phyloP scores from a whole-genome alignment of 164 flowering plant species.

The Tinospora cordifolia region DNA sequence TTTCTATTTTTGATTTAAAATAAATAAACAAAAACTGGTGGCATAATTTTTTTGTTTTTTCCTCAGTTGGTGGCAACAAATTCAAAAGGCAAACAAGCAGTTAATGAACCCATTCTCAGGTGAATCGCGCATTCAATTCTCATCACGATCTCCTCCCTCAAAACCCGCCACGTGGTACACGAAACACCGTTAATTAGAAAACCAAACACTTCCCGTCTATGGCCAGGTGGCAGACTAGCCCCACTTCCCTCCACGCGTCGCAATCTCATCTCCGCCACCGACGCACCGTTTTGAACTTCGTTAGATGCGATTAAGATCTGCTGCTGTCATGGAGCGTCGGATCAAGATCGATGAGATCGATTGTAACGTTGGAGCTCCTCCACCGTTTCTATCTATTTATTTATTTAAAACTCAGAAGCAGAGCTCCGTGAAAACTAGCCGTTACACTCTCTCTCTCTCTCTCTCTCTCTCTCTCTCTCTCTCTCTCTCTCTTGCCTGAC shows the following conservation, averaged over 20 bases:
- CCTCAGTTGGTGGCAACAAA: no score
- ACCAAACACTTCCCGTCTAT: neutral
- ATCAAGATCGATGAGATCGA: neutral
- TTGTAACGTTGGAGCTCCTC: conserved; percentile 12
- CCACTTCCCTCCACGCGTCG: neutral
- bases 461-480: conserved; percentile 17
- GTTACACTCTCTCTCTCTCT: conserved; percentile 25
- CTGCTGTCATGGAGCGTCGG: neutral
- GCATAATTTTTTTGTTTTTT: no score
- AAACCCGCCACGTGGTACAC: no score
- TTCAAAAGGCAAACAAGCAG: no score
- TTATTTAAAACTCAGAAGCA: neutral
- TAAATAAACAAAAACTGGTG: no score
- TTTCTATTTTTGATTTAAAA: no score
- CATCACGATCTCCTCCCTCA: no score
- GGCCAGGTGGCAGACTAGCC: neutral
- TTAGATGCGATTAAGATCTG: neutral
- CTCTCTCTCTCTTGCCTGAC: conserved; percentile 19
- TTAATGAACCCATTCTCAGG: no score
- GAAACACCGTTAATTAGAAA: no score
- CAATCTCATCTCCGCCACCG: neutral
- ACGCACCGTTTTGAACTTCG: no score
- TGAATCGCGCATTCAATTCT: no score
- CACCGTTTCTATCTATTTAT: neutral
- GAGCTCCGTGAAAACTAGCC: conserved; percentile 43